Evolutionary conservation across 768 basidiomycete species (phyloP).

Genomic region (Suillus spraguei): DNA sequence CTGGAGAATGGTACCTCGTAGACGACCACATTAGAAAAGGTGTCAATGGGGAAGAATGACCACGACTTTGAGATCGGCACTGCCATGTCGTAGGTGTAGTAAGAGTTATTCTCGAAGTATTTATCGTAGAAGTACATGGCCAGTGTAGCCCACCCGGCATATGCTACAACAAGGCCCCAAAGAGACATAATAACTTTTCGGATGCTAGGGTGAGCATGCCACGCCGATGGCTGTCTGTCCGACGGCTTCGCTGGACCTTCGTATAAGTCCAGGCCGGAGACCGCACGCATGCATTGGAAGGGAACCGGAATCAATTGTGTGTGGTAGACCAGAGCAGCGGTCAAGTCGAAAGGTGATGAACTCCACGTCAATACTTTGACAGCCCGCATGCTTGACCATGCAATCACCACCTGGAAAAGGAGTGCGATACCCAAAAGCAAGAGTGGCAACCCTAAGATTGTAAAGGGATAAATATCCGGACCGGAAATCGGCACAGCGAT

Average conservation of each 20-base stretch:
- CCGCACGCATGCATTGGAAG: constrained; percentile 29
- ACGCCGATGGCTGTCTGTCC: constrained; percentile 27
- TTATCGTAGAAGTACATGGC: constrained; percentile 11
- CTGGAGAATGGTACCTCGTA: constrained; percentile 27
- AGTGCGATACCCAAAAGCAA: constrained; percentile 29
- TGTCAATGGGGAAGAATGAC: constrained; percentile 24
- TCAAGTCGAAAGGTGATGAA: constrained; percentile 32
- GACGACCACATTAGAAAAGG: background rate
- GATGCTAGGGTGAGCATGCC: constrained; percentile 27
- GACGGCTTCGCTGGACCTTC: constrained; percentile 21
- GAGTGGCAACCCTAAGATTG: constrained; percentile 21
- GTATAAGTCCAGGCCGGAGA: constrained; percentile 13
- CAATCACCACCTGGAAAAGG: constrained; percentile 26
- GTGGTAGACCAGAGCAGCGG: constrained; percentile 32
- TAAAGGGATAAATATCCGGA: constrained; percentile 14
- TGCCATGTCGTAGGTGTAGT: background rate
- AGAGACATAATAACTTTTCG: constrained; percentile 24
- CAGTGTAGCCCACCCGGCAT: constrained; percentile 25
- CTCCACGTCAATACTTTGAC: constrained; percentile 36
- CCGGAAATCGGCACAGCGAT: background rate
- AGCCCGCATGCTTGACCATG: constrained; percentile 20
- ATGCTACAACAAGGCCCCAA: constrained; percentile 25
- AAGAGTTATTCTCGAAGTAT: constrained; percentile 6
- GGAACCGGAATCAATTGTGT: constrained; percentile 22
- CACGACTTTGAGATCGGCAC: constrained; percentile 16